Percentiles rank a stretch among this genome's conserved stretches.
These are phyloP conservation scores for Paracorniculantispora psalliotae DNA, from an alignment of 2,329 filamentous ascomycete genomes.

Conservation along the genomic window DNA sequence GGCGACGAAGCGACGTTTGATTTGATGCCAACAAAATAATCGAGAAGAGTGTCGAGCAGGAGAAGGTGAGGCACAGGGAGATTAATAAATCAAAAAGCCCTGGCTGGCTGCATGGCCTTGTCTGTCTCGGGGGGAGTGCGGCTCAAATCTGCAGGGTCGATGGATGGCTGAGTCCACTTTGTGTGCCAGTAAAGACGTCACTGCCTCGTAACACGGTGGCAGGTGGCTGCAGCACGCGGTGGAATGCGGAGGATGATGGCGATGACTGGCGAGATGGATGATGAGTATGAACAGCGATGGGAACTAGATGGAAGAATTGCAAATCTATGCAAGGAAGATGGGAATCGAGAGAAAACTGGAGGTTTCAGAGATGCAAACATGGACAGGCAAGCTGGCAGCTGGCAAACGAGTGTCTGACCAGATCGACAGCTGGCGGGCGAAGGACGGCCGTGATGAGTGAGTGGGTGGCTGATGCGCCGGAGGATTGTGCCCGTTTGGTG, in stretches of 20 bases:
- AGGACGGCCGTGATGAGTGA: too few relatives aligned
- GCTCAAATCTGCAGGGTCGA: slow-evolving; percentile 11
- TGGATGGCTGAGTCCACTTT: slow-evolving; percentile 2
- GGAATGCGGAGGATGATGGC: not conserved
- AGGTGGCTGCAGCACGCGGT: slow-evolving; percentile 3
- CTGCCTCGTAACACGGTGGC: not conserved
- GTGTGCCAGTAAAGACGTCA: not conserved
- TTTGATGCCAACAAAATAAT: too few relatives aligned
- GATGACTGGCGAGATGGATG: too few relatives aligned
- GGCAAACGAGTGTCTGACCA: not conserved
- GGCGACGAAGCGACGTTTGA: not conserved
- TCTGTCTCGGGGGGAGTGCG: not conserved
- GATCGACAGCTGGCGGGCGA: slow-evolving; percentile 2
- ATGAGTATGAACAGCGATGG: not conserved
- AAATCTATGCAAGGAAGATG: not conserved
- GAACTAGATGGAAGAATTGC: not conserved
- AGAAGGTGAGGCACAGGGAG: not conserved
- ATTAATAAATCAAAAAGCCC: slow-evolving; percentile 8
- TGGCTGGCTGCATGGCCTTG: not conserved
- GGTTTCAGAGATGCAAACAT: not conserved
- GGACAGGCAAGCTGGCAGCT: not conserved
- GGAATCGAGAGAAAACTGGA: not conserved
- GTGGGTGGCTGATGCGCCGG: not conserved
- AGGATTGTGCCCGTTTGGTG: not conserved
- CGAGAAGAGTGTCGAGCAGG: not conserved